Base-by-base conservation (phyloP, 2,329 filamentous ascomycete genomes). In the Diaporthe citriasiana region DNA sequence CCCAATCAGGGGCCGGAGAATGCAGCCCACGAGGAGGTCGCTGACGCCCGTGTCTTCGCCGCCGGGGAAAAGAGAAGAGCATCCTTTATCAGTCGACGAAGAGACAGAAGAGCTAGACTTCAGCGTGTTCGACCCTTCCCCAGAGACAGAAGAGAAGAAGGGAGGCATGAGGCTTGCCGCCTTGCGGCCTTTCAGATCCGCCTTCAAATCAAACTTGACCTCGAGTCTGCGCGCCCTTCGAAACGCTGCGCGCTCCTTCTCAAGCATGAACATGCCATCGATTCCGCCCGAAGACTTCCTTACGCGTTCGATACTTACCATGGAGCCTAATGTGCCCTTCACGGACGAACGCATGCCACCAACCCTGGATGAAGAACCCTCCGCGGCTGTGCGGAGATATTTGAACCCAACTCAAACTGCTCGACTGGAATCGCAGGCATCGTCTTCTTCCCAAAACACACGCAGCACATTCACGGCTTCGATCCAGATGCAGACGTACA, bases 401-500 rank as follows among this genome's bases (percentile, higher is more conserved):
- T 85, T 93, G 27, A 93, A 93, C 79, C 91, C 91, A 12, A 90
- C 89, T 1, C 90, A 86, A 25, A 86, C 83, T 65, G 82, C 84
- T 9, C 86, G 85, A 25, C 83, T 86, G 50, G 86, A 88, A 72
- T 83, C 80, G 35, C 84, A 79, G 65, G 78, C 77, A 22, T 75
- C 77, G 4, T 73, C 81, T 27, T 75, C 71, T 10, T 27, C 40
- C 19, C 60, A 47, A 71, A 78, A 38, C 55, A 74, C 66, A 72
- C 83, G 72, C 82, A 84, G 74, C 70, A 60, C 71, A 7, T 93
- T 89, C 78, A 92, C 90, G 19, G 90, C 91, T 35, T 93, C 91
- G 1, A 93, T 93, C 74, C 91, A 93, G 80, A 92, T 93, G 91
- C 90, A 92, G 79, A 93, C 91, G 0, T 93, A 93, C 84, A 91